Base-by-base conservation (phyloP, 1,284 basidiomycete genomes). In the Rhodotorula sp. region DNA sequence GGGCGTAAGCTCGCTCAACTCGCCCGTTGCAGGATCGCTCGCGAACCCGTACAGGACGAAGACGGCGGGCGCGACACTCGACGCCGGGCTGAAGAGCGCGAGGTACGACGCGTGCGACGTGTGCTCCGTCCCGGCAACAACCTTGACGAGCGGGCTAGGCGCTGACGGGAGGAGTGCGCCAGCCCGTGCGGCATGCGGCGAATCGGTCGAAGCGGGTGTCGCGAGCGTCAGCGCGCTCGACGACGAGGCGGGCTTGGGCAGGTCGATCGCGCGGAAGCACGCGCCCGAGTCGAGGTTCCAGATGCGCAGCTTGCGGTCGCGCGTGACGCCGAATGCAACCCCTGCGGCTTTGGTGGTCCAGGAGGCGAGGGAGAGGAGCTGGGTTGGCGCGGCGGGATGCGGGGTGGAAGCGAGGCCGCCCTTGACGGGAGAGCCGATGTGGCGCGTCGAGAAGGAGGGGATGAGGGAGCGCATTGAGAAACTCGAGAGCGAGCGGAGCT, bases 271-370 rank as follows among this genome's bases (percentile, higher is more conserved):
- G 61, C 79, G 80, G 34, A 83, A 74, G 66, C 80, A 81, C 4
- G 76, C 60, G 10, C 83, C 83, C 0, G 78, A 80, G 2, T 77
- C 74, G 15, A 80, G 67, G 60, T 78, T 89, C 93, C 94, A 97
- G 55, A 91, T 85, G 61, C 92, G 86, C 57, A 97, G 84, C 66
- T 89, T 90, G 67, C 90, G 87, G 83, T 97, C 93, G 68, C 92
- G 85, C n/a, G 93, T 93, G 61, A 97, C 85, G 2, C 92, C 90
- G 87, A 92, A 95, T 0, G 69, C 70, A 51, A 72, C 61, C 17
- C 67, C 51, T 25, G 67, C 46, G 22, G 12, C 1, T 21, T 61
- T 46, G 22, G 37, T 25, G 59, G n/a, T 34, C 27, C 51, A 21
- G 22, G 64, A 51, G 2, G 74, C 69, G 55, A 75, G 55, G 9